Conservation (phyloP, 2,329 filamentous ascomycete genomes). For the Intubia oerlemansii region DNA sequence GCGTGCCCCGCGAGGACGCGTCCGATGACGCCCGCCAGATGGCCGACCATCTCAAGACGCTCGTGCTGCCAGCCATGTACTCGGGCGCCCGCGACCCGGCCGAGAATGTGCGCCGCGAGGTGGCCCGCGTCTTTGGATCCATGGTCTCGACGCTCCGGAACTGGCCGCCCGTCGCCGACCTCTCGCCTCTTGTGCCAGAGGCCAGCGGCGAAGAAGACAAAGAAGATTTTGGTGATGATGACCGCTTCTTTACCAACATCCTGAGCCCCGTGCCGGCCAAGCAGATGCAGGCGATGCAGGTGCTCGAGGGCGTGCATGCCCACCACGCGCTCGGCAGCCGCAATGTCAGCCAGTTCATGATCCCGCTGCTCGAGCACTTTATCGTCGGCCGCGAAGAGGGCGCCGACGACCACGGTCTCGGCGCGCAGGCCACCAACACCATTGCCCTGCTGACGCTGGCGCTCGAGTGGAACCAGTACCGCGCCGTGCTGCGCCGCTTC, state of each 20-base stretch:
- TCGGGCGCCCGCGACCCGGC: conserved; percentile 56
- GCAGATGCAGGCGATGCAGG: conserved; percentile 62
- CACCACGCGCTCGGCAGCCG: conserved; percentile 42
- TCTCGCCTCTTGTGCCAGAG: conserved; percentile 42
- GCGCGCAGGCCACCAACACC: conserved; percentile 66
- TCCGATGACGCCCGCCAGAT: conserved; percentile 15
- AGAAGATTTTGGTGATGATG: conserved; percentile 1
- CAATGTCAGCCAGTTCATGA: conserved; percentile 69
- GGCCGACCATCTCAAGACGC: conserved; percentile 34
- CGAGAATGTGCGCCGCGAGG: conserved; percentile 68
- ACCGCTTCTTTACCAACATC: conserved; percentile 72
- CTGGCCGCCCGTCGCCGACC: conserved; percentile 52
- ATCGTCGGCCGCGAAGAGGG: conserved; percentile 61
- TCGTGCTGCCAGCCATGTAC: conserved; percentile 58
- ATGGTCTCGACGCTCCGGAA: conserved; percentile 49
- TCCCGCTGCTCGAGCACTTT: conserved; percentile 86
- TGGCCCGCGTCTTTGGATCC: conserved; percentile 57
- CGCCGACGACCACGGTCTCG: conserved; percentile 62
- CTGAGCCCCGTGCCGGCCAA: conserved; percentile 76
- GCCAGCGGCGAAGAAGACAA: conserved; percentile 12
- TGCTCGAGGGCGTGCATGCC: conserved; percentile 47
- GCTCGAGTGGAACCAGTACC: conserved; percentile 80
- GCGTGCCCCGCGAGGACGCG: conserved; percentile 3
- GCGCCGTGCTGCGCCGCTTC: conserved; percentile 65
- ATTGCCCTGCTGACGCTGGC: conserved; percentile 55